Evolutionary conservation across 2,329 filamentous ascomycete genomes (phyloP).

Genomic region (Aureobasidium leucospermi): DNA sequence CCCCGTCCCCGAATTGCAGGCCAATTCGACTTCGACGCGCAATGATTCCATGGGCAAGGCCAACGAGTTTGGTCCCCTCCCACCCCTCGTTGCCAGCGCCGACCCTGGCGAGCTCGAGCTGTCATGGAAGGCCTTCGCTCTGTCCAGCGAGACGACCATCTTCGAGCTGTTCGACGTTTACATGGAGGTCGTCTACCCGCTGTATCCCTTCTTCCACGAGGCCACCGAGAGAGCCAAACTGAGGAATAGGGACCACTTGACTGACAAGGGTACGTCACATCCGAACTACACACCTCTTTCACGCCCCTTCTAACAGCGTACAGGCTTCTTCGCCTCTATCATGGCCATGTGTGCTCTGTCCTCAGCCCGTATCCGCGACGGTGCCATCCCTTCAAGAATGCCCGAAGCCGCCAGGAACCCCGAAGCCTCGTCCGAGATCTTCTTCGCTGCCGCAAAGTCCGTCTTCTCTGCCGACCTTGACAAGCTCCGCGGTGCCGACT

Average conservation of each 20-base stretch:
- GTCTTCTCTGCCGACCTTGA: constrained; percentile 32
- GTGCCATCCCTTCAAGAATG: constrained; percentile 35
- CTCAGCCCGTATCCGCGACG: constrained; percentile 43
- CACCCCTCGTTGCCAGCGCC: neutral
- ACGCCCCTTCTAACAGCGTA: neutral
- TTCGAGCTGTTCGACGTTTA: constrained; percentile 41
- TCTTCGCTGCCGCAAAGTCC: constrained; percentile 38
- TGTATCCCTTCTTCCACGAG: constrained; percentile 46
- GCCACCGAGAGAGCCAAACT: constrained; percentile 36
- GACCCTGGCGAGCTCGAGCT: constrained; percentile 22
- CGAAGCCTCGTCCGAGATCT: constrained; percentile 34
- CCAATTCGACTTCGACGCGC: neutral
- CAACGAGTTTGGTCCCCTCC: neutral
- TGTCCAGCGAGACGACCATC: constrained; percentile 34
- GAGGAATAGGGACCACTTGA: constrained; percentile 37
- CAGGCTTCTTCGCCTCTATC: constrained; percentile 38
- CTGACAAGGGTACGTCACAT: constrained; percentile 20
- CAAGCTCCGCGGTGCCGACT: constrained; percentile 30
- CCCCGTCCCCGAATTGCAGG: neutral
- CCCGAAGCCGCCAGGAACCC: constrained; percentile 27
- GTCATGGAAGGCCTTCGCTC: constrained; percentile 36
- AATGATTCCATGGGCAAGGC: constrained; percentile 6
- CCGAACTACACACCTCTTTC: too few species aligned
- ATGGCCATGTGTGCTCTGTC: constrained; percentile 48
- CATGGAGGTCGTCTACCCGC: constrained; percentile 48